phyloP scores from a whole-genome alignment of 352 stramenopile species.

The Bremia lactucae region DNA sequence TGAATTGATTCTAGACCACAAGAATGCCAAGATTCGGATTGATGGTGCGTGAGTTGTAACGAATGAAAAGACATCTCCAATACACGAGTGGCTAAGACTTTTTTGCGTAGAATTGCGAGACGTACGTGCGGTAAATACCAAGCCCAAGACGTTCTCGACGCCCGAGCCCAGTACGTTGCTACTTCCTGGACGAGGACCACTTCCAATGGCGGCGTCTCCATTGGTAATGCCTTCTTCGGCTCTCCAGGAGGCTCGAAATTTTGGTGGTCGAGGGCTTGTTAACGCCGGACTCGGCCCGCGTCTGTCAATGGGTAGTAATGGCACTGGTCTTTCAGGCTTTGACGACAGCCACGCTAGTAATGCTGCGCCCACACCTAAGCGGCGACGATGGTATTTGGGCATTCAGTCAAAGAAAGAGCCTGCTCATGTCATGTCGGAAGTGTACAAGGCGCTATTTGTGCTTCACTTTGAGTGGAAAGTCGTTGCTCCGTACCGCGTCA shows the following conservation, averaged over 20 bases:
- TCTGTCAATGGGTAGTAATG: slow-evolving; percentile 13
- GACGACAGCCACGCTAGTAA: slow-evolving; percentile 27
- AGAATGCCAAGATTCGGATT: slow-evolving; percentile 92
- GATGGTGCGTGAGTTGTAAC: slow-evolving; percentile 36
- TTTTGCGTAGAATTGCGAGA: slow-evolving; percentile 50
- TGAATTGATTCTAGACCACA: slow-evolving; percentile 96
- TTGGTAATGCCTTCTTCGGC: slow-evolving; percentile 50
- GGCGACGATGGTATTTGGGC: slow-evolving; percentile 95
- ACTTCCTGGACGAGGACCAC: slow-evolving; percentile 54
- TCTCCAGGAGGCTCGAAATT: slow-evolving; percentile 41
- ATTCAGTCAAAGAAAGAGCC: slow-evolving; percentile 99
- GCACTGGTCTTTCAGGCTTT: slow-evolving; percentile 21
- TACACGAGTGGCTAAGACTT: too few species aligned
- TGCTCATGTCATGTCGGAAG: slow-evolving; percentile 98
- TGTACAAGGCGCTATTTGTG: slow-evolving; percentile 96
- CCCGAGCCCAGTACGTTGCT: slow-evolving; percentile 55
- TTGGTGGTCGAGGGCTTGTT: slow-evolving; percentile 38
- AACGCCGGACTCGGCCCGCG: slow-evolving; percentile 19
- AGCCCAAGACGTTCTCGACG: slow-evolving; percentile 70
- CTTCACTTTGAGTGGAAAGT: slow-evolving; percentile 97
- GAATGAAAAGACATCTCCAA: too few species aligned
- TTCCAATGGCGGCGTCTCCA: slow-evolving; percentile 73
- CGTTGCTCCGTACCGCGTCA: slow-evolving; percentile 94
- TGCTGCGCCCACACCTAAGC: slow-evolving; percentile 37
- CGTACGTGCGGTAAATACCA: slow-evolving; percentile 52